Conservation (phyloP, 371 early-diverging fungal genomes). For the Syncephalastrum racemosum region DNA sequence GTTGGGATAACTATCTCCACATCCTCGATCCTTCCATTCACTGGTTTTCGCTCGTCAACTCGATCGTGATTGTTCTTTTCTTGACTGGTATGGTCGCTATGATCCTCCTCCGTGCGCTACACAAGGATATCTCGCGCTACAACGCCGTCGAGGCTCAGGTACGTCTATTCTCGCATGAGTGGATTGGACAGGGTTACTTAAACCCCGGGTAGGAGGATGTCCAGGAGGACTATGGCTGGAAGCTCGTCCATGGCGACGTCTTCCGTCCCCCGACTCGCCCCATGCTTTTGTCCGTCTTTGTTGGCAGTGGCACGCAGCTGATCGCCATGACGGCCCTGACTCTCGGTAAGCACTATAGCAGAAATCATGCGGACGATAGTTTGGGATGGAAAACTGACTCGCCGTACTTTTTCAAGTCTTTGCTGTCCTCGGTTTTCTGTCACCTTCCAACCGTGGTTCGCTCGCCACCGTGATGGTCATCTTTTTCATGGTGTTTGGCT, state of each 20-base stretch:
- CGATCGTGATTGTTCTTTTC: constrained; percentile 85
- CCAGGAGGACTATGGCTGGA: constrained; percentile 89
- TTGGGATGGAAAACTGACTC: neutral
- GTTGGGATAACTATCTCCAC: constrained; percentile 90
- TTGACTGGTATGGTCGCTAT: constrained; percentile 83
- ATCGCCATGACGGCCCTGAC: constrained; percentile 79
- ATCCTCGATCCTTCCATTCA: constrained; percentile 77
- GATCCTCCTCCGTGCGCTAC: constrained; percentile 78
- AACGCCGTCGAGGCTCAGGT: constrained; percentile 65
- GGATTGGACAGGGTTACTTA: neutral
- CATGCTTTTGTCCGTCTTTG: constrained; percentile 77
- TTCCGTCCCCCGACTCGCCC: constrained; percentile 79
- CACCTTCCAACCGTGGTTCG: constrained; percentile 91
- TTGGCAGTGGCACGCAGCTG: constrained; percentile 88
- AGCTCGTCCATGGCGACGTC: constrained; percentile 87
- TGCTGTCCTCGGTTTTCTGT: constrained; percentile 92
- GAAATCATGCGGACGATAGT: neutral
- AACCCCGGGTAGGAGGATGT: constrained; percentile 59
- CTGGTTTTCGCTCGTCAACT: constrained; percentile 81
- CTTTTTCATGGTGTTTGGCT: constrained; percentile 83
- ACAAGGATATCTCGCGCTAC: constrained; percentile 79
- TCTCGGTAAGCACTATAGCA: constrained; percentile 31
- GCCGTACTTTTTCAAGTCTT: constrained; percentile 50
- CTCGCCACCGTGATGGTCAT: constrained; percentile 84
- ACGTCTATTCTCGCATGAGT: neutral